Conservation (phyloP, 805 yeast species). For the Maudiozyma bulderi region DNA sequence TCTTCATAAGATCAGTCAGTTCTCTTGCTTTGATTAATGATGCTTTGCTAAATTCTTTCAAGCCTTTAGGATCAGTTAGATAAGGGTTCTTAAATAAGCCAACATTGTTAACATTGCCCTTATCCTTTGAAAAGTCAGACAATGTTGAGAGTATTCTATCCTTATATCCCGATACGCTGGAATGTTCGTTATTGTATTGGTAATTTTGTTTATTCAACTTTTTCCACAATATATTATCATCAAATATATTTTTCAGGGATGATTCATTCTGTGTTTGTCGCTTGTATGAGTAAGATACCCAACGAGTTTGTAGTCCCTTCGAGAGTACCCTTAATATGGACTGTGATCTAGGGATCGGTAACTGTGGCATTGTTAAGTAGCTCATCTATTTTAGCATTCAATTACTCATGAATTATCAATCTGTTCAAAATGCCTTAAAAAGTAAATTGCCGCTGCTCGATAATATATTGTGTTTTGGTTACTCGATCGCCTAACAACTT, state of each 20-base stretch:
- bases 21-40: constrained; percentile 59
- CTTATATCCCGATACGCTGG: constrained; percentile 3
- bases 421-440: neutral
- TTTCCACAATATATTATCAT: constrained; percentile 49
- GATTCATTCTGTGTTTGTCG: neutral
- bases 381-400: neutral
- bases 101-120: constrained; percentile 16
- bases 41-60: constrained; percentile 52
- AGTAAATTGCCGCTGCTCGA: too few species aligned
- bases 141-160: constrained; percentile 6
- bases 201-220: constrained; percentile 34
- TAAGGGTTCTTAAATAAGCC: constrained; percentile 74
- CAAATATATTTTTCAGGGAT: constrained; percentile 43
- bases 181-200: constrained; percentile 2
- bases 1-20: constrained; percentile 48
- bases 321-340: neutral
- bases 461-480: too few species aligned
- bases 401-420: neutral
- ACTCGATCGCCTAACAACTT: too few species aligned
- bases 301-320: neutral
- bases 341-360: neutral
- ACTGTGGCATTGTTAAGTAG: neutral
- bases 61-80: constrained; percentile 60
- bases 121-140: neutral
- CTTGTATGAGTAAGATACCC: neutral